Evolutionary conservation across 2,329 filamentous ascomycete genomes (phyloP).

Genomic region (Penicillium digitatum): DNA sequence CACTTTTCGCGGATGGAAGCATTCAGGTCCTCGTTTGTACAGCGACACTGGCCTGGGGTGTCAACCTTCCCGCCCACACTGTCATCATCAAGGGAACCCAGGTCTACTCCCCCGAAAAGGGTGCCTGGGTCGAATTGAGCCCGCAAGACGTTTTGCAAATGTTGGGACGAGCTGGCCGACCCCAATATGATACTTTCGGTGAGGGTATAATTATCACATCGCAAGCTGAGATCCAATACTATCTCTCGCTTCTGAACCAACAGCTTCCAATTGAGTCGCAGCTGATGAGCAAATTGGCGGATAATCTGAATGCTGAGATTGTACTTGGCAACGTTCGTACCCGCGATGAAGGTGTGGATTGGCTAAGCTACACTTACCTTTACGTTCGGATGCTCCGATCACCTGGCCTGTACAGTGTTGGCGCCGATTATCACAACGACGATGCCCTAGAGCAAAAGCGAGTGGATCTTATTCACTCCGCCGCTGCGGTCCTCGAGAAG

Average conservation of each 20-base stretch:
- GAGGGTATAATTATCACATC: slow-evolving; percentile 99
- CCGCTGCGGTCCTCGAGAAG: slow-evolving; percentile 79
- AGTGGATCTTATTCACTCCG: slow-evolving; percentile 95
- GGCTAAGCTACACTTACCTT: slow-evolving; percentile 96
- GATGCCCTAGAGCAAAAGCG: slow-evolving; percentile 89
- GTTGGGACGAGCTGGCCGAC: slow-evolving; percentile 93
- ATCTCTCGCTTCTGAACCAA: slow-evolving; percentile 92
- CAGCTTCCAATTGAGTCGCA: slow-evolving; percentile 97
- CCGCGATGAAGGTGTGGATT: slow-evolving; percentile 95
- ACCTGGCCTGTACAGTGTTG: slow-evolving; percentile 90
- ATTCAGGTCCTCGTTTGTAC: slow-evolving; percentile 96
- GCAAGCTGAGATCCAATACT: slow-evolving; percentile 92
- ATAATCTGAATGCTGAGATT: slow-evolving; percentile 94
- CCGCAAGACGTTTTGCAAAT: slow-evolving; percentile 98
- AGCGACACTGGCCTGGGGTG: slow-evolving; percentile 97
- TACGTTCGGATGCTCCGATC: slow-evolving; percentile 97
- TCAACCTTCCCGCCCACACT: slow-evolving; percentile 94
- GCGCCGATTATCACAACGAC: slow-evolving; percentile 91
- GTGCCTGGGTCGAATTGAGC: slow-evolving; percentile 95
- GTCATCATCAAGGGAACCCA: slow-evolving; percentile 99
- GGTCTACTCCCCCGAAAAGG: slow-evolving; percentile 96
- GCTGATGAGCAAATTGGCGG: slow-evolving; percentile 84
- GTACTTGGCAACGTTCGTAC: slow-evolving; percentile 89
- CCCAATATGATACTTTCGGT: slow-evolving; percentile 95
- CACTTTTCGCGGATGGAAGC: slow-evolving; percentile 83